These are phyloP conservation scores for Chiua sp. DNA, from an alignment of 1,284 basidiomycete species.

Conservation along the genomic window DNA sequence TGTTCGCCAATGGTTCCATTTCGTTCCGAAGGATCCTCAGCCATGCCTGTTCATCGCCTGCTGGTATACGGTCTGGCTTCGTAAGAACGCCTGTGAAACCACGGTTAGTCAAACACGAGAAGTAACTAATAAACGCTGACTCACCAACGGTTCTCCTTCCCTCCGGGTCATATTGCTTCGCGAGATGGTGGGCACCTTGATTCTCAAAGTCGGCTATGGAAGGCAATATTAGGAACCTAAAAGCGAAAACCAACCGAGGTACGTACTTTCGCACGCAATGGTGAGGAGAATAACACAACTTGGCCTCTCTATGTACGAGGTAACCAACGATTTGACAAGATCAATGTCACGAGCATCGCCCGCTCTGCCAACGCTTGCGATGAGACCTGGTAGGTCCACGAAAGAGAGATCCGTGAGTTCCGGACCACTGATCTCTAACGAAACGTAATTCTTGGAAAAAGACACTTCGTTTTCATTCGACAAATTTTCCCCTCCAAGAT, in stretches of 20 bases:
- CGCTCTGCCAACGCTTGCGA: conserved; percentile 58
- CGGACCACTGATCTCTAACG: conserved; percentile 67
- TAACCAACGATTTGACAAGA: conserved; percentile 64
- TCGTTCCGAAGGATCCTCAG: conserved; percentile 62
- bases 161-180: conserved; percentile 59
- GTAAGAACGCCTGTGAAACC: conserved; percentile 71
- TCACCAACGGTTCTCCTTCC: conserved; percentile 74
- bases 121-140: conserved; percentile 17
- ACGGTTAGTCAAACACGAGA: not conserved
- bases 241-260: not conserved
- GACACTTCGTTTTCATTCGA: conserved; percentile 45
- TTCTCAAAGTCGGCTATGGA: conserved; percentile 75
- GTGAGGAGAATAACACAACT: conserved; percentile 75
- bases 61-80: conserved; percentile 75
- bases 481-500: conserved; percentile 47
- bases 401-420: conserved; percentile 79
- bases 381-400: conserved; percentile 57
- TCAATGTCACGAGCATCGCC: conserved; percentile 61
- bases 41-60: conserved; percentile 67
- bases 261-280: conserved; percentile 71
- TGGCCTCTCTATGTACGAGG: conserved; percentile 61
- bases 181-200: conserved; percentile 66
- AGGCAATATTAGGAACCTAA: not conserved
- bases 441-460: conserved; percentile 71
- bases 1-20: conserved; percentile 58